Conservation (phyloP, 768 basidiomycete species). For the Tulasnella sp. region DNA sequence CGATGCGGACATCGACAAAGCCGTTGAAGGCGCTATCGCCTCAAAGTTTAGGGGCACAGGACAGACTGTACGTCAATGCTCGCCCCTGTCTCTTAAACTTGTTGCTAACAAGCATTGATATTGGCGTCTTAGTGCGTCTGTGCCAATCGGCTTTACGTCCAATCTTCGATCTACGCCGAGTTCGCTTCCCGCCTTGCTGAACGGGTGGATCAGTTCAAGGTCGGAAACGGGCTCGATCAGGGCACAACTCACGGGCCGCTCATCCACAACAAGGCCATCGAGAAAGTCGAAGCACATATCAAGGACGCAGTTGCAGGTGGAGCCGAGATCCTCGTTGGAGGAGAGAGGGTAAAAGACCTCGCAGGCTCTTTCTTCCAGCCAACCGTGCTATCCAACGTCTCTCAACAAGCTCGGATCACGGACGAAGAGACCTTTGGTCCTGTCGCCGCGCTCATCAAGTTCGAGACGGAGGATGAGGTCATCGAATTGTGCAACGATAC, state of each 20-base stretch:
- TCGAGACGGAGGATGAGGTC: conserved; percentile 91
- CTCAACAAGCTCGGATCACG: conserved; percentile 50
- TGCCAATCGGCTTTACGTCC: conserved; percentile 88
- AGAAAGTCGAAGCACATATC: conserved; percentile 80
- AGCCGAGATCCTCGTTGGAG: conserved; percentile 85
- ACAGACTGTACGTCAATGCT: conserved; percentile 42
- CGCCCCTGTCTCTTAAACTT: conserved; percentile 16
- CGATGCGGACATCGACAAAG: conserved; percentile 87
- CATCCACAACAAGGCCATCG: conserved; percentile 74
- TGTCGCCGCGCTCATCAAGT: conserved; percentile 74
- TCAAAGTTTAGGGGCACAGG: conserved; percentile 76
- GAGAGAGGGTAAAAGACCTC: conserved; percentile 44
- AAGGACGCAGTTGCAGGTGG: conserved; percentile 78
- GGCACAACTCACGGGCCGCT: conserved; percentile 90
- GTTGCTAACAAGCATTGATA: neutral
- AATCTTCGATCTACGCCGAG: conserved; percentile 82
- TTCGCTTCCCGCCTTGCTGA: conserved; percentile 82
- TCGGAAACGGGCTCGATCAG: conserved; percentile 78
- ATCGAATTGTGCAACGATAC: conserved; percentile 73
- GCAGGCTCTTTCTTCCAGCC: conserved; percentile 67
- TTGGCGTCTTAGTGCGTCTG: conserved; percentile 43
- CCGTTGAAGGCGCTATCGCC: conserved; percentile 68
- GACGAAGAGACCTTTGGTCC: conserved; percentile 95
- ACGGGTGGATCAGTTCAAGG: conserved; percentile 68
- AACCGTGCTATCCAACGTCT: conserved; percentile 82